Base-by-base conservation (phyloP, 495 filamentous ascomycete genomes). In the Penicillium manginii region DNA sequence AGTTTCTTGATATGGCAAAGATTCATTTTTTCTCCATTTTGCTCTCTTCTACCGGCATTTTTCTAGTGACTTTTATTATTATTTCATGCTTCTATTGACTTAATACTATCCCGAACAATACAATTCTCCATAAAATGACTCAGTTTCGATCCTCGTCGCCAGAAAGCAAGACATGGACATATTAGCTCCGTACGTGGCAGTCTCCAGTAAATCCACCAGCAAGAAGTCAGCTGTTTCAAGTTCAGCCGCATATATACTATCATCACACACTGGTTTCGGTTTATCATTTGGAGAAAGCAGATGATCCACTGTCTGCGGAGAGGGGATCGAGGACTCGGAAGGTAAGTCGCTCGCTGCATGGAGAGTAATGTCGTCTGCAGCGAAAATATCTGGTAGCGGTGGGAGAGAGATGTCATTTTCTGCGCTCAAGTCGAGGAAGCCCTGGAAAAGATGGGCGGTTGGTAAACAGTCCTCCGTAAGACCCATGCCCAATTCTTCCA, bases 181-280 rank as follows among this genome's bases (percentile, higher is more conserved):
- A 18, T 43, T 17, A 9, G 7, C 40, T n/a, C 17, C 17, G 8
- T 3, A 43, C 17, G 10, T 0, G 8, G 15, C 2, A 9, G 17
- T 43, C 2, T 43, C 17, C 8, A 43, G 17, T n/a, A 43, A 19
- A n/a, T 18, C 17, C 8, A 9, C n/a, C 7, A 43, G 17, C 17
- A 89, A 31, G 91, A 29, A 29, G 90, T n/a, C n/a, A n/a, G n/a
- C n/a, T n/a, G n/a, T n/a, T n/a, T n/a, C n/a, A n/a, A n/a, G n/a
- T n/a, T n/a, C 55, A 97, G 76, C n/a, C 96, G 92, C 2, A 93
- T 93, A 64, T 96, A 97, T 65, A 6, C 3, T 43, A 43, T 43
- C 40, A 43, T 91, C 83, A 63, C 85, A 79, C 74, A 78, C 33
- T 10, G 62, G 48, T 46, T 62, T 54, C 7, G 54, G 26, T 17